Evolutionary conservation across 2,329 filamentous ascomycete species (phyloP), one percentile per base, ranked within the genome.

Genomic region (Fusarium xyrophilum): DNA sequence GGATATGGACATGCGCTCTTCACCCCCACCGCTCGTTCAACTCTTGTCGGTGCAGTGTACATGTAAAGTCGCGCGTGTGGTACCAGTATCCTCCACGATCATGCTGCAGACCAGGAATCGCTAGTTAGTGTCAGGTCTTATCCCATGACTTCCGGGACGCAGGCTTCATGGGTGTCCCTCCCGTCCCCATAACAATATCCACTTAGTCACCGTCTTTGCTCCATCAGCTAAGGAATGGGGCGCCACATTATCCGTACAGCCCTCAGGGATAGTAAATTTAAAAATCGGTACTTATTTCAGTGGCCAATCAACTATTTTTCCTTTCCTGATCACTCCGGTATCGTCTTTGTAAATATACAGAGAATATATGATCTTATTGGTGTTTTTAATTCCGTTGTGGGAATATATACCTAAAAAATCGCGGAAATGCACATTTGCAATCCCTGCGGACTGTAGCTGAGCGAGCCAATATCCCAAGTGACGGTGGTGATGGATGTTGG

Each of bases 151-250:
- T 65, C 53, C 44, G 39, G 40, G 59, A 25, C 46, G 43, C 44
- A 42, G 46, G 46, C 62, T 59, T 64, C 54, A 65, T 64, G 61
- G 61, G 14, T 68, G 58, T 57, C 51, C 55, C 67, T 60, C 52
- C 66, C 58, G 57, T 51, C 57, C 50, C 67, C 62, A 67, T 69
- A 56, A 64, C 38, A 44, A 43, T 57, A 44, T 38, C 67, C 67
- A 69, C 67, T 69, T 67, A 28, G 57, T 63, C 61, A 53, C 57
- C 52, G 53, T 53, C 58, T 58, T 42, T 54, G 65, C 66, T 63
- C 61, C 65, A 56, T 69, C 48, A 50, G 50, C 65, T 63, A 69
- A 59, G 61, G 36, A 56, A 50, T 52, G 25, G 44, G 56, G 61
- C 63, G 28, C 44, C 51, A 56, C 56, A 56, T 59, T 35, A 35